Evolutionary conservation across 352 stramenopile genomes (phyloP).

Genomic region (Phytopythium litorale): DNA sequence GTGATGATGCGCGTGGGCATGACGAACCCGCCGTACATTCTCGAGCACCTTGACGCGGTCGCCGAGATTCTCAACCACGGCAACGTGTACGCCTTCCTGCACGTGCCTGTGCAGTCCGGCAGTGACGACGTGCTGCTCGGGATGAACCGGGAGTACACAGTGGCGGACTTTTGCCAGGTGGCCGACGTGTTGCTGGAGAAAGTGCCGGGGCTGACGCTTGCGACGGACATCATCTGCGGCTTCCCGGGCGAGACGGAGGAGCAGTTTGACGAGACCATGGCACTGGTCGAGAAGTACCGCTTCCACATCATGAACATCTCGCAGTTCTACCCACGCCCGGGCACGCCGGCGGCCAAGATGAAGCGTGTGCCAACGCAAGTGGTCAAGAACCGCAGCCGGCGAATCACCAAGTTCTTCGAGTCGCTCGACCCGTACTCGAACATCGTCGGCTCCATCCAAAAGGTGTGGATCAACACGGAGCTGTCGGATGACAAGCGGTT

Average conservation of each 20-base stretch:
- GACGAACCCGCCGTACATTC: conserved; percentile 93
- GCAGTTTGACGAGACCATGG: conserved; percentile 88
- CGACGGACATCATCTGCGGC: conserved; percentile 93
- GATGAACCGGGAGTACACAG: conserved; percentile 92
- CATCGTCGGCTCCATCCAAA: conserved; percentile 53
- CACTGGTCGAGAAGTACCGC: conserved; percentile 81
- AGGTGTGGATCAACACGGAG: conserved; percentile 86
- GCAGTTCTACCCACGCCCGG: conserved; percentile 91
- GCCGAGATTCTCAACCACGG: conserved; percentile 77
- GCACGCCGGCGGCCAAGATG: conserved; percentile 90
- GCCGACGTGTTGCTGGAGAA: conserved; percentile 70
- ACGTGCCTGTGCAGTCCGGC: conserved; percentile 91
- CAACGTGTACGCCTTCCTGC: conserved; percentile 87
- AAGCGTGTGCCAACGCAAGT: conserved; percentile 80
- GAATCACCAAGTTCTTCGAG: conserved; percentile 86
- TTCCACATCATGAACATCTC: conserved; percentile 94
- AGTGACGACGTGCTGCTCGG: conserved; percentile 81
- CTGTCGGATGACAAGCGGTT: conserved; percentile 69
- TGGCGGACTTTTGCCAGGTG: conserved; percentile 70
- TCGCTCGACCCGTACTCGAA: conserved; percentile 73
- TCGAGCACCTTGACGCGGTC: conserved; percentile 84
- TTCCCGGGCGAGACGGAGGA: conserved; percentile 89
- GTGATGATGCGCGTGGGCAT: conserved; percentile 92
- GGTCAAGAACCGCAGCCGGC: conserved; percentile 87
- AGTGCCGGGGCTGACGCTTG: conserved; percentile 81